Evolutionary conservation across 768 basidiomycete genomes (phyloP).

Genomic region (Mycena venus): DNA sequence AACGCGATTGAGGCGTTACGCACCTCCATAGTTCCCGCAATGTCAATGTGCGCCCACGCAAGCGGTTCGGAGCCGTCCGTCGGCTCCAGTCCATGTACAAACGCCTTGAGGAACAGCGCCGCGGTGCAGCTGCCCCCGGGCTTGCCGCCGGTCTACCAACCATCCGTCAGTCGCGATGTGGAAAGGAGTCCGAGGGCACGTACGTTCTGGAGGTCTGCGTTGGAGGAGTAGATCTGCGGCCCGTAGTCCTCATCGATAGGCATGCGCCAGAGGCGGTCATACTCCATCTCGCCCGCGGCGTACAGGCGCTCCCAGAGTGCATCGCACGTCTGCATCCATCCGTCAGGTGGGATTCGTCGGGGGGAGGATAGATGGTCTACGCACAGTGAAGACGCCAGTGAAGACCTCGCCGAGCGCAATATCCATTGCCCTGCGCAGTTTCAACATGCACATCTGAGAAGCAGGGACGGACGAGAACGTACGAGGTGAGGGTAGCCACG

Average conservation of each 20-base stretch:
- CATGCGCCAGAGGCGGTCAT: slow-evolving; percentile 93
- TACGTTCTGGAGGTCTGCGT: slow-evolving; percentile 88
- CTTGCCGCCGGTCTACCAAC: slow-evolving; percentile 74
- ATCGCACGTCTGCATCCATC: slow-evolving; percentile 71
- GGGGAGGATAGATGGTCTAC: slow-evolving; percentile 31
- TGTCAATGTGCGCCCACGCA: slow-evolving; percentile 92
- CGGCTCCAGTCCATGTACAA: slow-evolving; percentile 80
- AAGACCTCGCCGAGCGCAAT: slow-evolving; percentile 82
- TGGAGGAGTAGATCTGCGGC: slow-evolving; percentile 80
- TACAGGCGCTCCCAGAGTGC: slow-evolving; percentile 79
- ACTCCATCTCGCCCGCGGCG: slow-evolving; percentile 77
- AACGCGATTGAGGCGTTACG: not conserved
- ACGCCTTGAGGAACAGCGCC: slow-evolving; percentile 88
- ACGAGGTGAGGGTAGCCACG: slow-evolving; percentile 91
- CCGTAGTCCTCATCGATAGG: slow-evolving; percentile 88
- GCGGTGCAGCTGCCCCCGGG: slow-evolving; percentile 84
- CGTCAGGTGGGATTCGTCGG: not conserved
- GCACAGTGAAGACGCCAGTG: slow-evolving; percentile 84
- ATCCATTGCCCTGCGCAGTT: slow-evolving; percentile 72
- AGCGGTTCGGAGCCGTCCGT: slow-evolving; percentile 69
- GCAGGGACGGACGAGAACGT: slow-evolving; percentile 28
- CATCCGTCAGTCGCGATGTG: not conserved
- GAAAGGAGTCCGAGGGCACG: slow-evolving; percentile 21
- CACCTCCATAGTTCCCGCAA: slow-evolving; percentile 84
- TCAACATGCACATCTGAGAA: no score